Evolutionary conservation across 306 rosid genomes (phyloP), one percentile per base, ranked within the genome.

Genomic region (Citrullus amarus): DNA sequence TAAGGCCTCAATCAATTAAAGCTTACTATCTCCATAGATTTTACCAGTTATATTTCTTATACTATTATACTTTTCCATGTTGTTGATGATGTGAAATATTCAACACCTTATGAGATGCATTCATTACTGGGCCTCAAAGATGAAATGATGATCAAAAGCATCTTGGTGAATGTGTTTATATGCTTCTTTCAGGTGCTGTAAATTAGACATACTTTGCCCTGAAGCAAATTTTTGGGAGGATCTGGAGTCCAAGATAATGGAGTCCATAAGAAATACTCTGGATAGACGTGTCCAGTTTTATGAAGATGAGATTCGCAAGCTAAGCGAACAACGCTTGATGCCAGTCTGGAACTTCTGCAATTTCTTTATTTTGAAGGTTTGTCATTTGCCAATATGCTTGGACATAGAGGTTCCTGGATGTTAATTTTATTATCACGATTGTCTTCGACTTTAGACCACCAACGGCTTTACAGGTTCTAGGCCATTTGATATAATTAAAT

Each of bases 331-430:
- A 79, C 92, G 99, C 68, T 87, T 91, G 85, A 87, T 92, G 97
- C 99, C 99, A 80, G 93, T 91, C 80, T 92, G 99, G 99, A 96
- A 96, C 89, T 96, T 96, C 84, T 96, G 99, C 84, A 96, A 96
- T 84, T 96, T 96, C 87, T 92, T 96, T 81, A 89, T 96, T 86
- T 82, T 96, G 68, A 96, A 96, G 99, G 99, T 95, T 73, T 83
- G 84, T 62, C 83, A 76, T 79, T 84, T 81, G 78, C 81, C 75
- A 39, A 69, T 80, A 84, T 79, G 79, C 81, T 32, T 74, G 74
- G 72, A 79, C 62, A 77, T 54, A 65, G 81, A 60, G 57, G 80
- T 48, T 80, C 72, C 59, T 10, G 43, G 41, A 25, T 77, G 28
- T 30, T 44, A 4, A 32, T 22, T 77, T 39, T n/a, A 13, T 16